Conservation (phyloP, 1,139 yeast species). For the Suhomyces maxii region DNA sequence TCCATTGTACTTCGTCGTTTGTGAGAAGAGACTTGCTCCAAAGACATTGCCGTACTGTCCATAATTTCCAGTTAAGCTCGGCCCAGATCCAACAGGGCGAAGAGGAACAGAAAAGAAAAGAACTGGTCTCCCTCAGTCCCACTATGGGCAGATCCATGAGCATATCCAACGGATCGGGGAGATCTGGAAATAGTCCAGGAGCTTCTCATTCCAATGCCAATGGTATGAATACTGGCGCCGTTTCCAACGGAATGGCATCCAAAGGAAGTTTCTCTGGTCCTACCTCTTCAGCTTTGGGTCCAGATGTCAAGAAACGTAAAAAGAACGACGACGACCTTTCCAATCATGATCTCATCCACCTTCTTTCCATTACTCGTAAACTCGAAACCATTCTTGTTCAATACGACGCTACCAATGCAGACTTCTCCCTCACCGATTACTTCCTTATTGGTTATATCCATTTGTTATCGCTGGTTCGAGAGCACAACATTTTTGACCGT, state of each 20-base stretch:
- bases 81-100: constrained; percentile 6
- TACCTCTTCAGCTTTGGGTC: background rate
- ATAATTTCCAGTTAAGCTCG: constrained; percentile 35
- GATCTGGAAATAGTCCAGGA: background rate
- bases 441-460: constrained; percentile 37
- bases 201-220: background rate
- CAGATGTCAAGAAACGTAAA: constrained; percentile 7
- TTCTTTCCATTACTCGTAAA: constrained; percentile 37
- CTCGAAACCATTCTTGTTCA: constrained; percentile 23
- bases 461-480: constrained; percentile 18
- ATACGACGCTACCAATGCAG: constrained; percentile 18
- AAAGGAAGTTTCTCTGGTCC: background rate
- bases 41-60: constrained; percentile 79
- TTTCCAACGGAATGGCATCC: background rate
- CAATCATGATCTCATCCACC: constrained; percentile 29
- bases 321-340: constrained; percentile 11
- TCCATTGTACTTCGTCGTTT: constrained; percentile 68
- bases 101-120: background rate
- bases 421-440: constrained; percentile 23
- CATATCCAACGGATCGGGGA: background rate
- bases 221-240: background rate
- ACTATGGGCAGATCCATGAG: background rate
- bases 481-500: constrained; percentile 22
- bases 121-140: background rate
- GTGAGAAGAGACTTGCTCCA: constrained; percentile 75